Conservation (phyloP, 805 yeast genomes). For the Spathaspora passalidarum region DNA sequence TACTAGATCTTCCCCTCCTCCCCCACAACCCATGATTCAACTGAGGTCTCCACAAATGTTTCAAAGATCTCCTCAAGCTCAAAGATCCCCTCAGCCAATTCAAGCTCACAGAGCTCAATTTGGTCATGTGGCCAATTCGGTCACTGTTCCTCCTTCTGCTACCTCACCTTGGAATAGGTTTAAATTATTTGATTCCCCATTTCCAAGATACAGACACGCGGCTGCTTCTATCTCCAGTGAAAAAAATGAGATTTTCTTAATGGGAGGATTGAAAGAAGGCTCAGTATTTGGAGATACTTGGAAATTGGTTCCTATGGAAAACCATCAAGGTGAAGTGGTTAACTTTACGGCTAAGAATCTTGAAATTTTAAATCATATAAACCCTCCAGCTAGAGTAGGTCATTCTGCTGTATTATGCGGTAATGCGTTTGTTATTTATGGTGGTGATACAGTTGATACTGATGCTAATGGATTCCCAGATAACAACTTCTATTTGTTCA, state of each 20-base stretch:
- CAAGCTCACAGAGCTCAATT: not conserved
- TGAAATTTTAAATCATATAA: constrained; percentile 60
- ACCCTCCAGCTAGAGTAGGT: constrained; percentile 96
- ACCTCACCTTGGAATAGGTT: constrained; percentile 66
- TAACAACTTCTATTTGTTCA: constrained; percentile 86
- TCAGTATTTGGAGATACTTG: constrained; percentile 95
- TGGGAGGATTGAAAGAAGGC: constrained; percentile 94
- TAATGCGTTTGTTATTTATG: constrained; percentile 90
- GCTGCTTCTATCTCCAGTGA: constrained; percentile 73
- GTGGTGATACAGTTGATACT: constrained; percentile 91
- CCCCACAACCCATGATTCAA: too few species aligned
- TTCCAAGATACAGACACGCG: constrained; percentile 93
- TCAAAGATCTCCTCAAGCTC: not conserved
- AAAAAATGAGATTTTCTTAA: constrained; percentile 75
- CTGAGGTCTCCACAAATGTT: too few species aligned
- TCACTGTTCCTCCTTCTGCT: not conserved
- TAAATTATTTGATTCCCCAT: constrained; percentile 72
- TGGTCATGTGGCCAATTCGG: not conserved
- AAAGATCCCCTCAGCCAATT: not conserved
- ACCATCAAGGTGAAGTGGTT: constrained; percentile 18
- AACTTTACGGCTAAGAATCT: constrained; percentile 29
- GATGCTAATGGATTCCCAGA: constrained; percentile 77
- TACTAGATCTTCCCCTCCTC: not conserved
- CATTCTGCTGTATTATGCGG: constrained; percentile 92
- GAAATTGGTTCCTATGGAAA: constrained; percentile 60